Conservation (phyloP, 306 rosid genomes). For the Cucurbita pepo region DNA sequence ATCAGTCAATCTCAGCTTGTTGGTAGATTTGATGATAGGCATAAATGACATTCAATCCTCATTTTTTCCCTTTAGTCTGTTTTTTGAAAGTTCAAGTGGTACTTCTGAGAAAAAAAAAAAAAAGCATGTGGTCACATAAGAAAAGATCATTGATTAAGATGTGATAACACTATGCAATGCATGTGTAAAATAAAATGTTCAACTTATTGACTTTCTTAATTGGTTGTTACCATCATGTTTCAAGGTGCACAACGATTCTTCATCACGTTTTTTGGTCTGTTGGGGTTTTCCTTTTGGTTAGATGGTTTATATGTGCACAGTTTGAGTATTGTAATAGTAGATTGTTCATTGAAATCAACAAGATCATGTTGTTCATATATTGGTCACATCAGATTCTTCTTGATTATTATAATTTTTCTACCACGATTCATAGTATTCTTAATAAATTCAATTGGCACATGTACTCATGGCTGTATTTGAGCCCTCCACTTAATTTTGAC, state of each 20-base stretch:
- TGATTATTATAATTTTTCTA: neutral
- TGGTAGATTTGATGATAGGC: neutral
- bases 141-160: neutral
- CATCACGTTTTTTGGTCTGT: neutral
- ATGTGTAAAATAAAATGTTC: neutral
- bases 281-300: neutral
- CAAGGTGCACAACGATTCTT: neutral
- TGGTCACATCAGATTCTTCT: neutral
- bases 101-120: neutral
- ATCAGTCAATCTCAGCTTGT: neutral
- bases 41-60: neutral
- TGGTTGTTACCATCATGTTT: neutral
- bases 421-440: neutral
- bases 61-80: neutral
- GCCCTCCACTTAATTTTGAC: neutral
- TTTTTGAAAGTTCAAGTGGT: neutral
- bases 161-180: neutral
- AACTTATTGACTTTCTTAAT: neutral
- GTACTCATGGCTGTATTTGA: neutral
- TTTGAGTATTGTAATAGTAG: neutral
- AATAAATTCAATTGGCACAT: neutral
- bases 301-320: neutral
- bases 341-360: conserved; percentile 1
- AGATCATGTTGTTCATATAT: neutral
- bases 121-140: neutral